These are phyloP conservation scores for Barnettozyma californica DNA, from an alignment of 805 yeast species.

Conservation along the genomic window DNA sequence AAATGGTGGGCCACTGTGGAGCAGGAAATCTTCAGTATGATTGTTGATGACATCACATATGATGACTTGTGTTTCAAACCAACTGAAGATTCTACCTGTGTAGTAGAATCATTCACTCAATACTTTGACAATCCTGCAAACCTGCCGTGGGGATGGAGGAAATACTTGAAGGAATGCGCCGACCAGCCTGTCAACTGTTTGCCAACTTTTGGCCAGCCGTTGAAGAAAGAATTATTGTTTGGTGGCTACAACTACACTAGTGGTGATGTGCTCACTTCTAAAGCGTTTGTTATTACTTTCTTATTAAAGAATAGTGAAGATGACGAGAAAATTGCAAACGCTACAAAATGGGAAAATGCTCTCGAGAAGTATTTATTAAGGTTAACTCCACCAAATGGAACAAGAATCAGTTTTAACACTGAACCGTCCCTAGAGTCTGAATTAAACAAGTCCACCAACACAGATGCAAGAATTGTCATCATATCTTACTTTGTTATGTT, in stretches of 20 bases:
- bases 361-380: slow-evolving; percentile 50
- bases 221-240: slow-evolving; percentile 66
- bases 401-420: slow-evolving; percentile 69
- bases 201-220: slow-evolving; percentile 88
- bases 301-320: slow-evolving; percentile 49
- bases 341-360: slow-evolving; percentile 62
- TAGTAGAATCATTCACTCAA: slow-evolving; percentile 82
- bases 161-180: slow-evolving; percentile 54
- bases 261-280: slow-evolving; percentile 49
- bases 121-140: slow-evolving; percentile 63
- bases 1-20: slow-evolving; percentile 92
- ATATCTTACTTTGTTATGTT: slow-evolving; percentile 84
- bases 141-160: slow-evolving; percentile 52
- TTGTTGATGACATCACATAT: slow-evolving; percentile 33
- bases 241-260: slow-evolving; percentile 42
- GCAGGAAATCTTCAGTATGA: slow-evolving; percentile 36
- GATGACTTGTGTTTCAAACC: slow-evolving; percentile 83
- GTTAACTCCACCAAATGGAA: slow-evolving; percentile 45
- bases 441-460: slow-evolving; percentile 72
- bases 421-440: slow-evolving; percentile 84
- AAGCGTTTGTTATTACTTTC: slow-evolving; percentile 74
- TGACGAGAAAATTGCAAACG: slow-evolving; percentile 32
- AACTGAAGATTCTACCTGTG: slow-evolving; percentile 65
- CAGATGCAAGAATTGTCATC: slow-evolving; percentile 65
- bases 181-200: slow-evolving; percentile 82